Evolutionary conservation across 768 basidiomycete species (phyloP).

Genomic region (Suillus lakei): DNA sequence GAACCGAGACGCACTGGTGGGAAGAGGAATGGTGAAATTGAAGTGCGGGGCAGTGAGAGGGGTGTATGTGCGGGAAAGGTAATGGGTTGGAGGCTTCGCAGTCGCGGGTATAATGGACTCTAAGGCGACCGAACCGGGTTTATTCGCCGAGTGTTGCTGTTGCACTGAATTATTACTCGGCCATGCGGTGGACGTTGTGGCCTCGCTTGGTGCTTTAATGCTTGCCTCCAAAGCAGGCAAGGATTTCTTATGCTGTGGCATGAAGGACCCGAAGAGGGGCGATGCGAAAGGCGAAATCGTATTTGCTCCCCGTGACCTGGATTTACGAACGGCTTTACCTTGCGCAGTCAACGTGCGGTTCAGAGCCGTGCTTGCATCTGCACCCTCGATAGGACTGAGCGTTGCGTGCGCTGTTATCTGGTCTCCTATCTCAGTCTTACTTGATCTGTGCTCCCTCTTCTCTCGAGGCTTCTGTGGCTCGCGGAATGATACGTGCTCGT

Average conservation of each 20-base stretch:
- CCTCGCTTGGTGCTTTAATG: conserved; percentile 18
- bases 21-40: conserved; percentile 67
- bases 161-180: conserved; percentile 12
- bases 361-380: conserved; percentile 50
- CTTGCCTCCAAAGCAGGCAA: conserved; percentile 32
- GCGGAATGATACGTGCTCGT: conserved; percentile 55
- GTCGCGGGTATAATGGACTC: conserved; percentile 84
- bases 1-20: conserved; percentile 60
- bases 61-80: conserved; percentile 75
- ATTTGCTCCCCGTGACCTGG: conserved; percentile 41
- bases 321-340: conserved; percentile 37
- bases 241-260: conserved; percentile 52
- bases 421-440: conserved; percentile 30
- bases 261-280: conserved; percentile 65
- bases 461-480: conserved; percentile 48
- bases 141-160: conserved; percentile 31
- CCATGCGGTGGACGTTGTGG: conserved; percentile 8
- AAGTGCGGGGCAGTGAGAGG: conserved; percentile 78
- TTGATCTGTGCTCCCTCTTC: conserved; percentile 42
- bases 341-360: conserved; percentile 50
- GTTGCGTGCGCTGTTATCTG: conserved; percentile 46
- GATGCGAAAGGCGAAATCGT: conserved; percentile 51
- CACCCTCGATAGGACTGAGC: conserved; percentile 44
- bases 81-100: conserved; percentile 84
- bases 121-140: conserved; percentile 60